Evolutionary conservation across 495 filamentous ascomycete genomes (phyloP), one percentile per base, ranked within the genome.

Genomic region (Barbatosphaeria neglecta): DNA sequence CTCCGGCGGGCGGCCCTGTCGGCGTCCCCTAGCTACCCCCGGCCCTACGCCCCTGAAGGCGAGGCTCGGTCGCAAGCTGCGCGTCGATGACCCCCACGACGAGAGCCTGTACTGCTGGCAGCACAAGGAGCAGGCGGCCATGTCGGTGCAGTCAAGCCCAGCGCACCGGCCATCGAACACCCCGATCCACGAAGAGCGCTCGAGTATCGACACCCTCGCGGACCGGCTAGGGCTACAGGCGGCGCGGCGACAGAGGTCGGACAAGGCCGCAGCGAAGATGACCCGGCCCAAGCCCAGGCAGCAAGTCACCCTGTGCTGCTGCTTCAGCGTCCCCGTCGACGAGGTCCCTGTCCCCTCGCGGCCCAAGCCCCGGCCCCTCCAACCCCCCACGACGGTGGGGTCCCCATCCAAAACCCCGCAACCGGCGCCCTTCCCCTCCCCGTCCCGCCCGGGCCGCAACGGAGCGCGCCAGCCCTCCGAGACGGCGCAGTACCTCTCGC

Each of bases 41-140:
- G 45, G 59, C 47, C 50, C 58, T 4, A 47, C 43, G 44, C 46
- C 28, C 62, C 66, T 55, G 60, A 68, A 53, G 63, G 58, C 33
- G 48, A 66, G 43, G 57, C n/a, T 43, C 27, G 41, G 31, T n/a
- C 13, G 53, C 23, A 63, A 66, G 18, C 63, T 74, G 9, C 73
- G 73, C 23, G 79, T 76, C 24, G 59, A 68, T 46, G 67, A 71
- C 45, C 65, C 63, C 17, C 54, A 56, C 41, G 56, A 70, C 50
- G 65, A 69, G 43, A 60, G 46, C 37, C 51, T 70, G 45, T 98
- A 87, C 60, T 98, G 92, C 72, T 93, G 87, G 83, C 85, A 93
- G 57, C 92, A 98, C 64, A 87, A 86, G 53, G 87, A 93, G 49
- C 92, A 98, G 61, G 87, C 87, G 18, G 63, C 52, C 40, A 47